phyloP scores from a whole-genome alignment of 192 early-diverging fungal genomes.

The Coemansia sp. region DNA sequence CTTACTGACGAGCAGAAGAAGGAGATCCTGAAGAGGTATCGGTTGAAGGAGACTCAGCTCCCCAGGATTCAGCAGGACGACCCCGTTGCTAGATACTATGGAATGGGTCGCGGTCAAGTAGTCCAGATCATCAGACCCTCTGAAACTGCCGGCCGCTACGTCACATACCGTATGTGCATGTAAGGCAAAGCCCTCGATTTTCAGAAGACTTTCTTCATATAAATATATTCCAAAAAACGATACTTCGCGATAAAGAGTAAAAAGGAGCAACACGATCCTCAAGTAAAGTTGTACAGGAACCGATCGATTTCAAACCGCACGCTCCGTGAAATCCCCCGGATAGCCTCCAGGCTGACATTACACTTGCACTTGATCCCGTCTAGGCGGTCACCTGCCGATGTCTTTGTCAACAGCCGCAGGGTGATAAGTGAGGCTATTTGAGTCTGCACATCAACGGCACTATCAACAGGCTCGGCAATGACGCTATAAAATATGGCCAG shows the following conservation, averaged over 20 bases:
- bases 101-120: slow-evolving; percentile 84
- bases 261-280: not conserved
- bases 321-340: slow-evolving; percentile 70
- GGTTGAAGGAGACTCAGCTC: slow-evolving; percentile 94
- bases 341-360: slow-evolving; percentile 83
- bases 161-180: slow-evolving; percentile 95
- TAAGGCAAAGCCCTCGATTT: slow-evolving; percentile 44
- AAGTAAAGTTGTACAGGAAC: slow-evolving; percentile 73
- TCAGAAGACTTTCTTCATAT: not conserved
- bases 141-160: slow-evolving; percentile 97
- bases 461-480: slow-evolving; percentile 71
- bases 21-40: slow-evolving; percentile 87
- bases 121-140: slow-evolving; percentile 93
- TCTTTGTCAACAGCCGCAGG: slow-evolving; percentile 74
- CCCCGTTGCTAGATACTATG: slow-evolving; percentile 96
- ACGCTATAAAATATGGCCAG: slow-evolving; percentile 96
- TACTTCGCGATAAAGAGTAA: not conserved
- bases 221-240: slow-evolving; percentile 12
- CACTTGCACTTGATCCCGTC: slow-evolving; percentile 89
- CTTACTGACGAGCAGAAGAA: slow-evolving; percentile 86
- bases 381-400: slow-evolving; percentile 72
- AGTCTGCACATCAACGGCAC: slow-evolving; percentile 67
- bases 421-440: slow-evolving; percentile 87
- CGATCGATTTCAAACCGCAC: slow-evolving; percentile 87
- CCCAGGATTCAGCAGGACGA: slow-evolving; percentile 88